Base-by-base conservation (phyloP, 1,284 basidiomycete genomes). In the Naganishia albida region DNA sequence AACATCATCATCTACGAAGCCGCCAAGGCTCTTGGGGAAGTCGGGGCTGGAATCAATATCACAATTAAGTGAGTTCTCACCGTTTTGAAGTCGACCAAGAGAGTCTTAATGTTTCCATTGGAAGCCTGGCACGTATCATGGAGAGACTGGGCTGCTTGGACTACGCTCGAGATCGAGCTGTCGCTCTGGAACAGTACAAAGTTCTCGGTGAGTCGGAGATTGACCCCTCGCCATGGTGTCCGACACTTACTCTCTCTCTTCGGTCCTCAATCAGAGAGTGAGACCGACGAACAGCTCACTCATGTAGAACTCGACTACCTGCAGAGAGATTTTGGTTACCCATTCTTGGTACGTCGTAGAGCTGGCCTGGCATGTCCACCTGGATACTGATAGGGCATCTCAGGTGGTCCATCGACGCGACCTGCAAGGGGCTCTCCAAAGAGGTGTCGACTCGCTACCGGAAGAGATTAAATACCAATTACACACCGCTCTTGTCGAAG, bases 391-490 rank as follows among this genome's bases (percentile, higher is more conserved):
- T 18, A 20, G n/a, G n/a, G n/a, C n/a, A n/a, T n/a, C n/a, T n/a
- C 66, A 74, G 66, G 73, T 72, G 1, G 75, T 77, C 0, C 78
- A 79, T 67, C 76, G 78, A 3, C 69, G 70, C 1, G 77, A 76
- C 7, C 70, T 79, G 18, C 78, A 79, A 59, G 71, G 69, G 20
- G 68, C 72, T 28, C 69, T 79, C 12, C 63, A 78, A 3, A 64
- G 71, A 16, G 72, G 73, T 4, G 49, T 46, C 15, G 70, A 70
- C 23, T 63, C 66, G 25, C 26, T 65, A 40, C 60, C 71, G 20
- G 67, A 73, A 44, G 71, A 73, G 13, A 74, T 78, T 65, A 62
- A 75, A 64, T 67, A 76, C 38, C 64, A 73, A 39, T 66, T 77
- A 43, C 68, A 70, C 59, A 67, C 70, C 54, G 55, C 69, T 53